These are phyloP conservation scores for Paraurostyla sp. DNA, from an alignment of 73 alveolate genomes.

Conservation along the genomic window DNA sequence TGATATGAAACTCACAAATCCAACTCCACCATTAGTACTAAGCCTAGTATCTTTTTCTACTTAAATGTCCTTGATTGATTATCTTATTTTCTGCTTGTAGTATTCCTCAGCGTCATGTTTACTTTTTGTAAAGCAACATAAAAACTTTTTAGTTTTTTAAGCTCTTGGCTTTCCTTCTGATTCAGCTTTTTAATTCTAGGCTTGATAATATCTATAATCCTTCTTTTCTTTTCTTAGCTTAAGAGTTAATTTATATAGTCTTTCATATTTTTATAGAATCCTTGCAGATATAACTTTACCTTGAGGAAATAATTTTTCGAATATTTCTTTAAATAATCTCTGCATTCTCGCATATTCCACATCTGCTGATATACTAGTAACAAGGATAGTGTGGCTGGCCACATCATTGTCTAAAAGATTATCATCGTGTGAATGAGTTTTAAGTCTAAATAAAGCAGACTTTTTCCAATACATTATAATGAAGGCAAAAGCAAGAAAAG, in stretches of 20 bases:
- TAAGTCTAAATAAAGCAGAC: conserved; percentile 38
- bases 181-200: conserved; percentile 8
- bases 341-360: background rate
- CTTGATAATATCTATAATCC: conserved; percentile 6
- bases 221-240: conserved; percentile 5
- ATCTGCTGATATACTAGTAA: conserved; percentile 40
- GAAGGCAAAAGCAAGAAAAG: background rate
- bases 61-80: background rate
- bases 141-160: background rate
- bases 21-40: conserved; percentile 42
- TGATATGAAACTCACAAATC: conserved; percentile 45
- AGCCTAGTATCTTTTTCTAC: background rate
- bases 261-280: background rate
- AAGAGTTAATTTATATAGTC: background rate
- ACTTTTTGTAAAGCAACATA: background rate
- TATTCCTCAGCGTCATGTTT: conserved; percentile 49
- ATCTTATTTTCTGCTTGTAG: background rate
- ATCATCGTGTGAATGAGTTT: conserved; percentile 40
- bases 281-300: conserved; percentile 26
- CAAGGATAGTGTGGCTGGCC: conserved; percentile 15
- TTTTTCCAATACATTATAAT: conserved; percentile 46
- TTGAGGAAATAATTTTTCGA: conserved; percentile 44
- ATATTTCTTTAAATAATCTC: background rate
- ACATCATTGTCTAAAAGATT: conserved; percentile 33
- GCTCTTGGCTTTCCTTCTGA: background rate